A percentile compares a stretch with the other conserved stretches of the same genome.
phyloP scores from a whole-genome alignment of 2,329 filamentous ascomycete species.

The Xylariaceae sp. region DNA sequence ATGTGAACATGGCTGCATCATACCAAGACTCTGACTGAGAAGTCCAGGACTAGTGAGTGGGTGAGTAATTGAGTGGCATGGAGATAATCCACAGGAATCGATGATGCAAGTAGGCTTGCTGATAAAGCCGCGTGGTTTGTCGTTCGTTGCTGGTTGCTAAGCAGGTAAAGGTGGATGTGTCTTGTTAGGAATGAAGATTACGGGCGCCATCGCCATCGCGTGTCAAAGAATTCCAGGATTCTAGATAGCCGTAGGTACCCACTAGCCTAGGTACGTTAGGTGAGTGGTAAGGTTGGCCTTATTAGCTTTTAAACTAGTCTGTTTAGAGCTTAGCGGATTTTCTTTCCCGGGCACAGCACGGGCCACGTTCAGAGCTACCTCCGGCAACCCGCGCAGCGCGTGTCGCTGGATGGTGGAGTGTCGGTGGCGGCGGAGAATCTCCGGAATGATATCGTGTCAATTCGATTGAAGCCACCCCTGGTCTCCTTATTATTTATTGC shows the following conservation, averaged over 20 bases:
- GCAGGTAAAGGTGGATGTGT: not conserved
- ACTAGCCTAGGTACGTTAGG: not conserved
- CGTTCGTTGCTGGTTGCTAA: no score
- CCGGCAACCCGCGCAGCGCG: no score
- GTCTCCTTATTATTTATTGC: constrained; percentile 1
- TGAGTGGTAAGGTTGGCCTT: not conserved
- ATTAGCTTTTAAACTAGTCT: not conserved
- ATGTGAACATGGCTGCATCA: constrained; percentile 79
- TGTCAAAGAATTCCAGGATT: constrained; percentile 12
- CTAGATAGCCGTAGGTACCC: not conserved
- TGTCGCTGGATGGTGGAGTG: not conserved
- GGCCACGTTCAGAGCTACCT: not conserved
- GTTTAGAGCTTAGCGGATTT: not conserved
- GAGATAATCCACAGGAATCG: not conserved
- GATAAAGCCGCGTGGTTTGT: no score
- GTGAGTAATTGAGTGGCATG: no score
- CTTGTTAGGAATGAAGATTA: constrained; percentile 2
- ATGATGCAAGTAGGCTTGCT: not conserved
- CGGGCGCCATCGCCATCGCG: constrained; percentile 25
- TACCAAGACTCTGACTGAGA: constrained; percentile 21
- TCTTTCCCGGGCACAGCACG: not conserved
- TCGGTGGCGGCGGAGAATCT: constrained; percentile 32
- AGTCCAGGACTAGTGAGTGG: constrained; percentile 1
- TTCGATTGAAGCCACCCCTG: constrained; percentile 12
- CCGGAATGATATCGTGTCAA: constrained; percentile 40